phyloP scores from a whole-genome alignment of 139 green algal species.

The Coccomyxa sp. region DNA sequence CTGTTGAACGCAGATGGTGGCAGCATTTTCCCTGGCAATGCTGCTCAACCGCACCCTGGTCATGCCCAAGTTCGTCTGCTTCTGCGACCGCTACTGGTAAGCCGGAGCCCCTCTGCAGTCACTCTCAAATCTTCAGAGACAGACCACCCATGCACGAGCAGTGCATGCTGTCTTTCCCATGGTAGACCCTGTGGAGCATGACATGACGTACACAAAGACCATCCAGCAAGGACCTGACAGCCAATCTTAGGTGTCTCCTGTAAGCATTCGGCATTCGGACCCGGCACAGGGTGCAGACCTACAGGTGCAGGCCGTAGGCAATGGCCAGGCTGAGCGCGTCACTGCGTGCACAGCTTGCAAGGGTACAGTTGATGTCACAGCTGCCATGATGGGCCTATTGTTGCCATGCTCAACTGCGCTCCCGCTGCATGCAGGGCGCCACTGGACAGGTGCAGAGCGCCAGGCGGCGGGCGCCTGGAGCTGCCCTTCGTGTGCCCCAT shows the following conservation, averaged over 20 bases:
- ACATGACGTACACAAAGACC: too few relatives aligned
- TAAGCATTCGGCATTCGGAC: background rate
- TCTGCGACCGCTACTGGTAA: slow-evolving; percentile 6
- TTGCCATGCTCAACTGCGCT: too few relatives aligned
- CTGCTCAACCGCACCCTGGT: background rate
- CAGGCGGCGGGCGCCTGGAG: background rate
- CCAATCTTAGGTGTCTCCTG: too few relatives aligned
- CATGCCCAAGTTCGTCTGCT: slow-evolving; percentile 4
- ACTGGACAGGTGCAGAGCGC: background rate
- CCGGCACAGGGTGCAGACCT: background rate
- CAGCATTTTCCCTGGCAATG: background rate
- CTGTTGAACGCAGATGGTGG: background rate
- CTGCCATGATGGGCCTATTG: too few relatives aligned
- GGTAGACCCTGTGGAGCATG: too few relatives aligned
- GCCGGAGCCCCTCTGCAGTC: background rate
- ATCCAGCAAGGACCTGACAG: too few relatives aligned
- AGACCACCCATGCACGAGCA: background rate
- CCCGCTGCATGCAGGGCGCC: background rate
- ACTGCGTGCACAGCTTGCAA: too few relatives aligned
- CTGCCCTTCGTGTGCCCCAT: slow-evolving; percentile 4
- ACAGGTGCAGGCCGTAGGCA: too few relatives aligned
- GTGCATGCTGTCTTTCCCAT: background rate
- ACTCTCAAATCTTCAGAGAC: background rate
- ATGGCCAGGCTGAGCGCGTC: too few relatives aligned
- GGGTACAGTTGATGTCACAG: background rate